These are phyloP conservation scores for Epichloe typhina DNA, from an alignment of 2,329 filamentous ascomycete genomes.

Conservation along the genomic window DNA sequence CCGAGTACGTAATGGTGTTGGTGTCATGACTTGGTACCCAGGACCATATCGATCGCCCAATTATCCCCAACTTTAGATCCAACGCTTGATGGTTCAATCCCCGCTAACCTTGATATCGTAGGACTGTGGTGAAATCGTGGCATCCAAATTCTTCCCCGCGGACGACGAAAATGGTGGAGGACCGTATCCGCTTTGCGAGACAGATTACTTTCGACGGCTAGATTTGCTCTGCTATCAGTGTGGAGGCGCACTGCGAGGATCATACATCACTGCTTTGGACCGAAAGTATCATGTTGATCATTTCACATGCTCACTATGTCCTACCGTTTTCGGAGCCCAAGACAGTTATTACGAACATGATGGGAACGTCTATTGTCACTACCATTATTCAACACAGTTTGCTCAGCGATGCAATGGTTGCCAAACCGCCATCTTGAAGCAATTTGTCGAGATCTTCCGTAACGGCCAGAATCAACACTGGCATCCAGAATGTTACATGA, in stretches of 20 bases:
- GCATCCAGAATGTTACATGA: constrained; percentile 99
- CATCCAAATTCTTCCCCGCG: constrained; percentile 96
- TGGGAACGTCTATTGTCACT: constrained; percentile 92
- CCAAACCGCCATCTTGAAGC: constrained; percentile 92
- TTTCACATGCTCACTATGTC: constrained; percentile 94
- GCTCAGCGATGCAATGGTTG: constrained; percentile 94
- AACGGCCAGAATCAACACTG: constrained; percentile 98
- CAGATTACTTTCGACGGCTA: constrained; percentile 88
- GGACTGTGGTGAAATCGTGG: constrained; percentile 95
- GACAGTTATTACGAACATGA: constrained; percentile 99
- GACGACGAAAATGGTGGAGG: constrained; percentile 74
- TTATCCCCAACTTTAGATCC: background rate
- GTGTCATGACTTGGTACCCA: background rate
- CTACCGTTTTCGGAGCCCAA: constrained; percentile 93
- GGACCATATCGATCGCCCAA: background rate
- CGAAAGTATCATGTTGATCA: constrained; percentile 99
- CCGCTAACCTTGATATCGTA: constrained; percentile 24
- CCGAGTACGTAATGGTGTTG: constrained; percentile 47
- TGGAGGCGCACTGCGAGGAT: constrained; percentile 82
- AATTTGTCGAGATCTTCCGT: constrained; percentile 97
- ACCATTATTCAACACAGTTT: constrained; percentile 96
- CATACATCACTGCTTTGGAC: constrained; percentile 94
- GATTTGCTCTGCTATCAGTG: constrained; percentile 87
- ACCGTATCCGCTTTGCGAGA: constrained; percentile 95
- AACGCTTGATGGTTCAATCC: background rate